A percentile compares a stretch with the other conserved stretches of the same genome.
Evolutionary conservation across 768 basidiomycete genomes (phyloP).

Genomic region (Fibroporia radiculosa): DNA sequence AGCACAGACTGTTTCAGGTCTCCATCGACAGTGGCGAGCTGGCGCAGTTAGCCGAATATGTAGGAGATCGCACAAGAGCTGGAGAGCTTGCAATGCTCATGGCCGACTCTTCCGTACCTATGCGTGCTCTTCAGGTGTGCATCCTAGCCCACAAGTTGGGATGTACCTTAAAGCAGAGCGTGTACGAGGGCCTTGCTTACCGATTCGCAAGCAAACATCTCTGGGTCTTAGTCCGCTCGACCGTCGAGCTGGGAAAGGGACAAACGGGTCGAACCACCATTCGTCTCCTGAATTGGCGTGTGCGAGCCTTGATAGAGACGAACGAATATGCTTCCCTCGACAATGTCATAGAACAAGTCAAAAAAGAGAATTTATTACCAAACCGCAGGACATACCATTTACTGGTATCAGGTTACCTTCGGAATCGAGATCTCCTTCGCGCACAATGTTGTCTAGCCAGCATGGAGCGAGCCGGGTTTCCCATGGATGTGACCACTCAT

Average conservation of each 20-base stretch:
- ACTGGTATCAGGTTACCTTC: conserved; percentile 58
- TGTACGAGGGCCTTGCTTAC: conserved; percentile 50
- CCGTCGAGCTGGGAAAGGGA: conserved; percentile 41
- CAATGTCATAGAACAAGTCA: conserved; percentile 43
- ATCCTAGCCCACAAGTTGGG: conserved; percentile 42
- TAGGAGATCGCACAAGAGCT: conserved; percentile 15
- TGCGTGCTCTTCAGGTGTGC: conserved; percentile 38
- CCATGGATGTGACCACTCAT: conserved; percentile 49
- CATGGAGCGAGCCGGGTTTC: conserved; percentile 53
- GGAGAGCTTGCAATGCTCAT: conserved; percentile 25
- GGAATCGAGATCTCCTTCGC: conserved; percentile 53
- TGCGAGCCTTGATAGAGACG: conserved; percentile 51
- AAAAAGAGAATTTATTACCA: conserved; percentile 35
- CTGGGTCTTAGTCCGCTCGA: conserved; percentile 44
- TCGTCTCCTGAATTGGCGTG: conserved; percentile 65
- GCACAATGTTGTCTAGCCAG: conserved; percentile 44
- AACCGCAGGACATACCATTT: conserved; percentile 62
- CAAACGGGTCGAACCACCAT: conserved; percentile 42
- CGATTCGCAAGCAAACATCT: conserved; percentile 36
- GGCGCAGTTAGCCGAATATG: conserved; percentile 3
- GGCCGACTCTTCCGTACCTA: conserved; percentile 28
- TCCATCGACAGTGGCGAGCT: neutral
- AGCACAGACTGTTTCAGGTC: neutral
- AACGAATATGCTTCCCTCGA: conserved; percentile 40
- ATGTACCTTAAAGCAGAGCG: conserved; percentile 39